Base-by-base conservation (phyloP, 2,329 filamentous ascomycete genomes). In the Fusarium brevicatenulatum region DNA sequence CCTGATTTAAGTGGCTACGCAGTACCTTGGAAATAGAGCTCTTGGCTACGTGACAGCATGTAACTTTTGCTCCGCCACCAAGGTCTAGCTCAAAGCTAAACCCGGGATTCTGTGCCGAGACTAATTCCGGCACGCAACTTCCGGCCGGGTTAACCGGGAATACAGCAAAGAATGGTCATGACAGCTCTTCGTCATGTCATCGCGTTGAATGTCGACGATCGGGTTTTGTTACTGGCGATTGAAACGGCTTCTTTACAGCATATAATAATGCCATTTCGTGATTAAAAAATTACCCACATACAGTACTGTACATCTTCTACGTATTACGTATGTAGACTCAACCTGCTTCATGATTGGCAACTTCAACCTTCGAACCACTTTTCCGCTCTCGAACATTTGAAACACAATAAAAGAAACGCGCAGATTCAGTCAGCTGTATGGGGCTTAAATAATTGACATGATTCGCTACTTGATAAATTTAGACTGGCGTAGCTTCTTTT, bases 131-230 rank as follows among this genome's bases (percentile, higher is more conserved):
- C 66, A 68, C 64, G 10, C 13, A 63, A 64, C 46, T 68, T 63
- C 66, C 66, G 66, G 66, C 66, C 66, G 66, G 39, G 9, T 55
- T 68, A 68, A 40, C 66, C 66, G 64, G n/a, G 9, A 11, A 36
- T 28, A 37, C 32, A 39, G 25, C 36, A 6, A 9, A 42, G 21
- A 49, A 34, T 9, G 7, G 19, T 3, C 12, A 46, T 10, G 15
- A 9, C 18, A n/a, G 7, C 32, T 57, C 10, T 3, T 19, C 8
- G 15, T 30, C 40, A 49, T 57, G 30, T n/a, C 54, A 56, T 25
- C 9, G 18, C 8, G 16, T 43, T 23, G 7, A 32, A 21, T 21
- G 9, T 54, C 15, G 36, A 43, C 25, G n/a, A 23, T 42, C 11
- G 1, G 6, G 16, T 36, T 36, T 18, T 52, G 12, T 36, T 6